Percentiles rank a stretch among this genome's conserved stretches.
These are phyloP conservation scores for Monilinia laxa DNA, from an alignment of 2,329 filamentous ascomycete genomes.

Conservation along the genomic window DNA sequence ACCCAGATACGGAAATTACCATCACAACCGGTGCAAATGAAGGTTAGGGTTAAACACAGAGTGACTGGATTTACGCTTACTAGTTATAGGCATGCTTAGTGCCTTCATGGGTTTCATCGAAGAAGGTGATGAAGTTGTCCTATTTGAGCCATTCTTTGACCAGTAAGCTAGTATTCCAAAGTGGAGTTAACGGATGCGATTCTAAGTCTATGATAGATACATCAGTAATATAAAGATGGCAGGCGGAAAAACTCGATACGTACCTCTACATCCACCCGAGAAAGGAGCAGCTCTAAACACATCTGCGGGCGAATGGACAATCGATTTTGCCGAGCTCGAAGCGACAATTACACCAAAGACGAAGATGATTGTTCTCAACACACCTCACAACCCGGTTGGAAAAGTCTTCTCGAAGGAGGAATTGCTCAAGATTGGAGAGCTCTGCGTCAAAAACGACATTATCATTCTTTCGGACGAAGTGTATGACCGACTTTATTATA, in stretches of 20 bases:
- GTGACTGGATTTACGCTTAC: slow-evolving; percentile 24
- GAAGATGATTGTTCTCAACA: slow-evolving; percentile 94
- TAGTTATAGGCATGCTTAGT: slow-evolving; percentile 72
- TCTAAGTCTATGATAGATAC: slow-evolving; percentile 53
- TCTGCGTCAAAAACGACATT: slow-evolving; percentile 90
- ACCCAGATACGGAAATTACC: slow-evolving; percentile 90
- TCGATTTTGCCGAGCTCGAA: slow-evolving; percentile 82
- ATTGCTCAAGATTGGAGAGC: slow-evolving; percentile 77
- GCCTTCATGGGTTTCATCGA: slow-evolving; percentile 99
- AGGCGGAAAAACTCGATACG: slow-evolving; percentile 90
- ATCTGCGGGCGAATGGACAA: slow-evolving; percentile 81
- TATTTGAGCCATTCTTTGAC: slow-evolving; percentile 98
- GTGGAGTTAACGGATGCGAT: neutral
- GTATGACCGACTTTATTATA: slow-evolving; percentile 93
- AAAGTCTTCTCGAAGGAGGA: slow-evolving; percentile 90
- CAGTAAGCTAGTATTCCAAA: slow-evolving; percentile 57
- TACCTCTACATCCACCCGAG: slow-evolving; percentile 86
- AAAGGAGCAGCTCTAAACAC: slow-evolving; percentile 77
- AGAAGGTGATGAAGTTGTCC: slow-evolving; percentile 89
- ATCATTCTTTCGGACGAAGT: slow-evolving; percentile 92
- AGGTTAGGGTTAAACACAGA: slow-evolving; percentile 43
- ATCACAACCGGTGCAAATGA: slow-evolving; percentile 93
- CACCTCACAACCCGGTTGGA: slow-evolving; percentile 88
- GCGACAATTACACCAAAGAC: slow-evolving; percentile 79
- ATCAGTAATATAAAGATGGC: slow-evolving; percentile 99